Evolutionary conservation across 2,329 filamentous ascomycete species (phyloP), one percentile per base, ranked within the genome.

Genomic region (Ilyonectria sp.): DNA sequence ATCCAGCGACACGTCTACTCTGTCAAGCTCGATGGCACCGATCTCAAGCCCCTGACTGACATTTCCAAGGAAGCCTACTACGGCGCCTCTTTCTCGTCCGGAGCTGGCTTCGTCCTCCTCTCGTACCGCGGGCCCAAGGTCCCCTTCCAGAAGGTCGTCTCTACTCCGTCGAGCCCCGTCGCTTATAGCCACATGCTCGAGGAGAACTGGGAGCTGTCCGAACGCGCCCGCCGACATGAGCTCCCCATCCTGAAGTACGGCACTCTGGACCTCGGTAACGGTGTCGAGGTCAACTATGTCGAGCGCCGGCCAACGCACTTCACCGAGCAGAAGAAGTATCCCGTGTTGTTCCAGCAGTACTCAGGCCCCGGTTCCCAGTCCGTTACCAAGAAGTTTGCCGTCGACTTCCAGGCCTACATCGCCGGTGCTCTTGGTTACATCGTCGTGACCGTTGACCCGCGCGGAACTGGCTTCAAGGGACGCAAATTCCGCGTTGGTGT

Each of bases 271-370:
- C 89, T 98, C 17, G 76, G 71, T n/a, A 92, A 96, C 69, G 93
- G 91, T 35, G 91, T 93, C 73, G 88, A 91, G 19, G 83, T 90
- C 74, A 90, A 90, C 80, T 90, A 89, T 73, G 84, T 98, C 15
- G 96, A 99, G 81, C 92, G 94, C 33, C 92, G 94, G 0, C 96
- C 96, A 6, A 93, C 95, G 1, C 92, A 97, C 80, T 99, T 98
- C 78, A 89, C 94, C 79, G 85, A 90, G 19, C 91, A 90, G 74
- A 95, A 93, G 82, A 91, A 93, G 77, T 98, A 99, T 74, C 96
- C 96, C 0, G 94, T 99, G 1, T 88, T 99, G 5, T 99, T 99
- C 86, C 92, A 93, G 76, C 91, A 98, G 66, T 99, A 99, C 83
- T 95, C 94, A 26, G 96, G 96, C 0, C 96, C 96, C 0, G 94